Evolutionary conservation across 2,329 filamentous ascomycete genomes (phyloP).

Genomic region (Blastomyces parvus): DNA sequence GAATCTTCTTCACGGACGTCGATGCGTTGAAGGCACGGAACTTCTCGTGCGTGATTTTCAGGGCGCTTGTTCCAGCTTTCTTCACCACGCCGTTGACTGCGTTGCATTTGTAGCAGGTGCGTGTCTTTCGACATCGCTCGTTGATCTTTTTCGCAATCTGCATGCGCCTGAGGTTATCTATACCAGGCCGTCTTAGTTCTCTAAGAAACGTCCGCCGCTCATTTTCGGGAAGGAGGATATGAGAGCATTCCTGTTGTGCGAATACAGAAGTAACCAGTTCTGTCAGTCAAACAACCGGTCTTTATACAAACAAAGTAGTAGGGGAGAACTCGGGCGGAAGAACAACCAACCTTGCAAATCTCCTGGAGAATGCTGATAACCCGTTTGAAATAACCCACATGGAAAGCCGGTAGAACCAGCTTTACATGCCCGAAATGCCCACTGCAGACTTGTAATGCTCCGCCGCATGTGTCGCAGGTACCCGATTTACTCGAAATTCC

Average conservation of each 20-base stretch:
- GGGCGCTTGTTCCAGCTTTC: constrained; percentile 68
- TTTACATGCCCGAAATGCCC: constrained; percentile 94
- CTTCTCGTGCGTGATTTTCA: constrained; percentile 92
- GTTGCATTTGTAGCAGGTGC: constrained; percentile 69
- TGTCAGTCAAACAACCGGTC: neutral
- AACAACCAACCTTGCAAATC: constrained; percentile 65
- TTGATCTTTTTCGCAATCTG: constrained; percentile 81
- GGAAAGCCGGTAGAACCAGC: constrained; percentile 83
- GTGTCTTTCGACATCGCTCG: constrained; percentile 79
- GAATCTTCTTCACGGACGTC: constrained; percentile 71
- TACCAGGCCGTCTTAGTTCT: constrained; percentile 66
- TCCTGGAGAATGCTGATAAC: constrained; percentile 86
- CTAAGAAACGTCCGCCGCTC: constrained; percentile 70
- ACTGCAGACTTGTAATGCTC: constrained; percentile 72
- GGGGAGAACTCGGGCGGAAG: neutral
- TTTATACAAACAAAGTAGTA: neutral
- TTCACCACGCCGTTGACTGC: constrained; percentile 83
- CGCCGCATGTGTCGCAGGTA: constrained; percentile 72
- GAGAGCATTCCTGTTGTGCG: constrained; percentile 58
- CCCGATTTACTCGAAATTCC: constrained; percentile 79
- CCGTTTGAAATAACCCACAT: constrained; percentile 91
- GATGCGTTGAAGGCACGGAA: constrained; percentile 83
- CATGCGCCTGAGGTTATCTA: constrained; percentile 79
- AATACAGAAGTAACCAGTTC: neutral
- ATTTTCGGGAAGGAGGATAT: constrained; percentile 69